Evolutionary conservation across 441 rosid species (phyloP), one percentile per base, ranked within the genome.

Genomic region (Arabidopsis lyrata): DNA sequence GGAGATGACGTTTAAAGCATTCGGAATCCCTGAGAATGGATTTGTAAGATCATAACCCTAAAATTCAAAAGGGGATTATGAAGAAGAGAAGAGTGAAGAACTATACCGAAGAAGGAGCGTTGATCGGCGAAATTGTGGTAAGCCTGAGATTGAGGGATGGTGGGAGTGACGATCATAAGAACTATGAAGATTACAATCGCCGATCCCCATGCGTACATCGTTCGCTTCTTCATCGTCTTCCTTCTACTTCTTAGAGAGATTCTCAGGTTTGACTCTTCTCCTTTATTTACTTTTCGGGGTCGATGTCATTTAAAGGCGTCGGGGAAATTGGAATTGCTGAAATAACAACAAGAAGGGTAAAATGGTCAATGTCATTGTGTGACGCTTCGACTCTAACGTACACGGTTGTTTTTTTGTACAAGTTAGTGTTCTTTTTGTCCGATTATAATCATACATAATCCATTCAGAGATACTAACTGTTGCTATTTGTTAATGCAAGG

Each of bases 91-190:
- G 45, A 20, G 52, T 2, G 57, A 13, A 13, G 35, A 11, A 32
- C 8, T 15, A 10, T 78, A 93, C 97, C 93, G 27, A 94, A 76
- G 84, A 86, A 90, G 60, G 83, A 42, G 76, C 97, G 97, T 67
- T 92, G 79, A 78, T 94, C 97, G 55, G 98, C 98, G 81, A 94
- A 94, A 77, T 90, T 84, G 75, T 94, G 98, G 80, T 92, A 94
- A 50, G 76, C 87, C 70, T 94, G 83, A 65, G 90, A 80, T 59
- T 94, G 98, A 74, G 97, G 95, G 34, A 94, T 92, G 16, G 82
- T 53, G 2, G 97, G 97, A 72, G 98, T 92, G 66, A 92, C 91
- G 78, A 92, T 55, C 98, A 94, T 94, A 36, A 94, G 80, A 42
- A 90, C 86, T 0, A 87, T 10, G 83, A 94, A 91, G 83, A 85